Conservation (phyloP, 2,329 filamentous ascomycete species). For the Trichoderma sp. region DNA sequence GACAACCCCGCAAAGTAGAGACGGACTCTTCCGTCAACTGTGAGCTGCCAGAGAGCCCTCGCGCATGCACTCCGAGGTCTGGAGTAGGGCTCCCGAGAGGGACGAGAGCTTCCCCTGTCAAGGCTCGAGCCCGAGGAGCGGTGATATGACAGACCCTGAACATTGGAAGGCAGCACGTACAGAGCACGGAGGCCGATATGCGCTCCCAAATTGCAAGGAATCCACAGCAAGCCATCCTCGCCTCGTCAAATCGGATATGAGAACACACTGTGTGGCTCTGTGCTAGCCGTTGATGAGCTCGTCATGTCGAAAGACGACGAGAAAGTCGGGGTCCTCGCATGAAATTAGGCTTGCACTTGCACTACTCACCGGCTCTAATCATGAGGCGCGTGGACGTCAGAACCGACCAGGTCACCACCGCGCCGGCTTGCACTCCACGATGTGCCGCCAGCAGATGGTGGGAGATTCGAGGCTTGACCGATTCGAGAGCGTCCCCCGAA, state of each 20-base stretch:
- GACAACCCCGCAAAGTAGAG: constrained; percentile 23
- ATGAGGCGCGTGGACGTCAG: constrained; percentile 30
- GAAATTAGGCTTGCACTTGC: constrained; percentile 24
- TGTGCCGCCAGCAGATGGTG: constrained; percentile 15
- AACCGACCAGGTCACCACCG: constrained; percentile 25
- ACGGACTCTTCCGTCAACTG: constrained; percentile 12
- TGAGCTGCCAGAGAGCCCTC: not conserved
- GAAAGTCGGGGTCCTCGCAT: constrained; percentile 26
- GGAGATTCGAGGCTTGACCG: constrained; percentile 34
- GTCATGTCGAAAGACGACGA: not conserved
- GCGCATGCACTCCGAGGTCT: not conserved
- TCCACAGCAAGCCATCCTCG: constrained; percentile 14
- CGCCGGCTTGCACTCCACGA: constrained; percentile 4
- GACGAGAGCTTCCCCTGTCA: not conserved
- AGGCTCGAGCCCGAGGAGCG: constrained; percentile 1
- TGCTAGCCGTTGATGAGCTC: constrained; percentile 18
- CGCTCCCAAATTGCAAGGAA: not conserved
- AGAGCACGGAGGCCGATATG: not conserved
- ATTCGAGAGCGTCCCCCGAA: constrained; percentile 39
- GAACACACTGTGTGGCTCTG: constrained; percentile 25
- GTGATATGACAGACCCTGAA: too few species aligned
- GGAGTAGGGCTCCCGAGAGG: constrained; percentile 2
- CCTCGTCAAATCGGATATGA: constrained; percentile 19
- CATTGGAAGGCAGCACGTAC: too few species aligned
- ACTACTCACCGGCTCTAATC: constrained; percentile 18